These are phyloP conservation scores for Penicillium pulvis DNA, from an alignment of 495 filamentous ascomycete species.

Conservation along the genomic window DNA sequence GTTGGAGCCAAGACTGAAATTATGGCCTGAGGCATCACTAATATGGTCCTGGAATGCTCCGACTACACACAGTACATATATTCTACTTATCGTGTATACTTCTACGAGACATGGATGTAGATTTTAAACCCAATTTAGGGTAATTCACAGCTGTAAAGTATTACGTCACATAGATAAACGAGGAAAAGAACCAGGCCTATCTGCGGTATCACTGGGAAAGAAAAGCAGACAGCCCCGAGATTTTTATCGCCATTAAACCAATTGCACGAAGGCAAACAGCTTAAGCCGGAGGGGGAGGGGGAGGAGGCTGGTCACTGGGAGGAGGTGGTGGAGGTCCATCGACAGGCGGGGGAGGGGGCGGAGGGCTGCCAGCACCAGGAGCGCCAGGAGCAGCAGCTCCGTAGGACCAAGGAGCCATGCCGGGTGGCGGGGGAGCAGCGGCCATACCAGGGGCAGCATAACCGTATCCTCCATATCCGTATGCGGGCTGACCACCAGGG, in stretches of 20 bases:
- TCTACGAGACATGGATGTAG: neutral
- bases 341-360: slow-evolving; percentile 52
- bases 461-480: slow-evolving; percentile 56
- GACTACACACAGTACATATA: neutral
- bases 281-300: slow-evolving; percentile 63
- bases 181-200: neutral
- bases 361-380: slow-evolving; percentile 43
- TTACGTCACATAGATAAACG: slow-evolving; percentile 14
- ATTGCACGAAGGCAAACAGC: slow-evolving; percentile 1
- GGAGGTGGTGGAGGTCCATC: slow-evolving; percentile 67
- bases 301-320: slow-evolving; percentile 72
- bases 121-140: neutral
- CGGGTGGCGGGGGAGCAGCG: slow-evolving; percentile 33
- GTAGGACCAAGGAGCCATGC: slow-evolving; percentile 64
- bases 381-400: slow-evolving; percentile 51
- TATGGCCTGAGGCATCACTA: slow-evolving; percentile 23
- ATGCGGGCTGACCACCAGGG: slow-evolving; percentile 52
- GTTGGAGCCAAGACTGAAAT: slow-evolving; percentile 16
- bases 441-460: slow-evolving; percentile 47
- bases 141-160: slow-evolving; percentile 3
- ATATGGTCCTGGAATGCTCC: neutral
- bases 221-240: neutral
- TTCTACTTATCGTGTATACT: neutral
- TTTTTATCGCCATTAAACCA: neutral
- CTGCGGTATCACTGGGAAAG: slow-evolving; percentile 16